Base-by-base conservation (phyloP, 345 rosid genomes). In the Pugionium dolabratum region DNA sequence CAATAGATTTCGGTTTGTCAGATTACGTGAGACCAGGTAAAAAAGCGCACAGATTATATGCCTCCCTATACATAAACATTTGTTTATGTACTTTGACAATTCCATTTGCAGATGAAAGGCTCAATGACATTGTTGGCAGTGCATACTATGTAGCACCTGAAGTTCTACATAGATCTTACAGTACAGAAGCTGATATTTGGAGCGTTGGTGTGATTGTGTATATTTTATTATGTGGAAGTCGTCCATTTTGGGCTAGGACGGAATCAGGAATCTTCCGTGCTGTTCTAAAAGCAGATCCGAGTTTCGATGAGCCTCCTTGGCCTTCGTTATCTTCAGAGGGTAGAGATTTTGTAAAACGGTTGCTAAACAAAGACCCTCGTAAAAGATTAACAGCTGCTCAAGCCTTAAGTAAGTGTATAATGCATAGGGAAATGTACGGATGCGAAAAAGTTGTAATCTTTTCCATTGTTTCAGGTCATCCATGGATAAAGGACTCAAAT, bases 111-210 rank as follows among this genome's bases (percentile, higher is more conserved):
- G 99, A 94, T 79, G 95, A 90, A 78, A 88, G 92, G 74, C 89
- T 94, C 36, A 90, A 88, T 73, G 99, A 90, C 77, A 94, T 94
- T 48, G 99, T 93, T 68, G 98, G 97, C 4, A 93, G 97, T 73
- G 97, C 96, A 5, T 87, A 90, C 75, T 93, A 93, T 55, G 98
- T 90, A 50, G 96, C 99, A 69, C 99, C 99, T 41, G 97, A 94
- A 85, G 99, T 94, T 73, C 84, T 94, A 52, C 96, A 88, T 62
- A 90, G 99, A 81, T 82, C 95, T 49, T 94, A 90, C 75, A 79
- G 79, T 60, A 84, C 90, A 26, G 97, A 90, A 78, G 99, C 97
- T 32, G 99, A 94, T 79, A 90, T 88, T 52, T 90, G 99, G 99
- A 94, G 99, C 60, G 70, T 90, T 63, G 99, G 99, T 8, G 97